Base-by-base conservation (phyloP, 768 basidiomycete species). In the Russula abietina region DNA sequence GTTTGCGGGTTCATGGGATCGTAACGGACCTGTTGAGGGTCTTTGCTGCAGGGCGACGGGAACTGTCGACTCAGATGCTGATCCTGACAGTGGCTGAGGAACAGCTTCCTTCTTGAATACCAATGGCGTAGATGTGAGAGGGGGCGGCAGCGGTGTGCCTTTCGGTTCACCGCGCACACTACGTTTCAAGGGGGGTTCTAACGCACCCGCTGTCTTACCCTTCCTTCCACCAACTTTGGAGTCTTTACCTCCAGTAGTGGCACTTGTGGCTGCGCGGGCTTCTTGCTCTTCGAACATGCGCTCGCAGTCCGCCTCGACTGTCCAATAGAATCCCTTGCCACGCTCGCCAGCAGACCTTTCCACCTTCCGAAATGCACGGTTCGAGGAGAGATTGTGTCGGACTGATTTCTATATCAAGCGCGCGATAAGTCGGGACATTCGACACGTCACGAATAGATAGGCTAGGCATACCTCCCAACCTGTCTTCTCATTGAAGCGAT, bases 291-390 rank as follows among this genome's bases (percentile, higher is more conserved):
- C 84, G 49, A 91, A 81, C 39, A 78, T 78, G 61, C 84, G 85
- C 57, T 85, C 82, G 71, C 80, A 80, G 59, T 84, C 81, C 49
- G 88, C 86, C 69, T 96, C 94, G 36, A 97, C 79, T 22, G 89
- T 88, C 95, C 95, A 98, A 66, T 93, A 92, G 67, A 87, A 93
- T 2, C 94, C 95, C 73, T 96, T 97, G 10, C 91, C 89, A 64
- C 88, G 82, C 77, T 89, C 91, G 62, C 92, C 89, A 7, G 86
- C 83, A 65, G 86, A 88, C 33, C 91, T 81, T 62, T 94, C 91
- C 73, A 91, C 81, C 74, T 98, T 98, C 72, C 90, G 80, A 76
- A 99, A 99, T 0, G 91, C 93, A 53, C 87, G 85, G 71, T 89
- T 88, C 12, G 93, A 91, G 1, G 94, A 95, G n/a, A 99, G 75